Conservation (phyloP, 495 filamentous ascomycete species). For the Penicillium lagena region DNA sequence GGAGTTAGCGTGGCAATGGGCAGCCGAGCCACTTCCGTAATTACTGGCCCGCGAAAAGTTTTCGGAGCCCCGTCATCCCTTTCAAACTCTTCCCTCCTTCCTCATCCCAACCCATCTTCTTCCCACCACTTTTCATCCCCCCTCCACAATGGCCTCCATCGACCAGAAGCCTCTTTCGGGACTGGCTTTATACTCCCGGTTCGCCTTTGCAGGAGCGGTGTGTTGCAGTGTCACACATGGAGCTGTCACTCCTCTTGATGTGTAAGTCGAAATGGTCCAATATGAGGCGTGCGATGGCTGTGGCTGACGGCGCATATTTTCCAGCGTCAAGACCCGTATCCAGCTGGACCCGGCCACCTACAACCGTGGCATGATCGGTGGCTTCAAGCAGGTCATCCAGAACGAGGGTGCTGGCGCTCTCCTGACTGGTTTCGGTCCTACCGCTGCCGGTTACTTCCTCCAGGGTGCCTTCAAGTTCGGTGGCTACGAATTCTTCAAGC, state of each 20-base stretch:
- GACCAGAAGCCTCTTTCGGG: conserved; percentile 31
- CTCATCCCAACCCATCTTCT: conserved; percentile 13
- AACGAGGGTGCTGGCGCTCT: conserved; percentile 85
- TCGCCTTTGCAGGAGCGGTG: conserved; percentile 88
- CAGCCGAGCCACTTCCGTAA: conserved; percentile 17
- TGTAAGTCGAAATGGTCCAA: conserved; percentile 57
- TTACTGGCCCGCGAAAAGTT: conserved; percentile 35
- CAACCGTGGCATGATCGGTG: conserved; percentile 84
- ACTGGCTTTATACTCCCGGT: conserved; percentile 64
- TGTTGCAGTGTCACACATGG: conserved; percentile 96
- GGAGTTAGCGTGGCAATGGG: conserved; percentile 12
- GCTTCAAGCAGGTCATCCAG: conserved; percentile 76
- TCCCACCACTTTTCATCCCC: conserved; percentile 13
- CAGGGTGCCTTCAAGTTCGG: conserved; percentile 95
- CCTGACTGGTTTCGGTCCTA: conserved; percentile 81
- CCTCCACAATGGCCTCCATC: conserved; percentile 38
- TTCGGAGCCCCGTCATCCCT: conserved; percentile 23
- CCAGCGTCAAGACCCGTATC: conserved; percentile 89
- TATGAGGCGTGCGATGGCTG: not conserved
- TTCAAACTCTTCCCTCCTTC: conserved; percentile 24
- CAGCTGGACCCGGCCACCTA: conserved; percentile 88
- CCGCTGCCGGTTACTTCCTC: conserved; percentile 88
- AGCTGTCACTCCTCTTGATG: conserved; percentile 87
- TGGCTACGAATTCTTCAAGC: conserved; percentile 94
- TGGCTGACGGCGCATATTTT: not conserved